These are phyloP conservation scores for Arctium lappa DNA, from an alignment of 129 eudicot genomes.

Conservation along the genomic window DNA sequence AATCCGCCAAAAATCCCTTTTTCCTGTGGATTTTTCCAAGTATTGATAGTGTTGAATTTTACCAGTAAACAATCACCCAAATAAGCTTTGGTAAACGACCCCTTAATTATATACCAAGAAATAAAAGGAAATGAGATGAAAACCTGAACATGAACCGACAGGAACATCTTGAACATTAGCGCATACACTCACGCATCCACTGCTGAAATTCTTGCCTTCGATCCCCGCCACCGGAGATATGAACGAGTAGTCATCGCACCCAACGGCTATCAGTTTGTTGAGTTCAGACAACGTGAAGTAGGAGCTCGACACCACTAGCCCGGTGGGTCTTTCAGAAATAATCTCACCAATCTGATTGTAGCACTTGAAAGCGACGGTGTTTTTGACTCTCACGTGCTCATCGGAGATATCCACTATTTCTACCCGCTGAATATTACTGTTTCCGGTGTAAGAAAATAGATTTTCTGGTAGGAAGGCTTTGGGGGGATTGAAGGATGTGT, in stretches of 20 bases:
- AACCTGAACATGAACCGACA: conserved; percentile 39
- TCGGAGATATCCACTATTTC: conserved; percentile 16
- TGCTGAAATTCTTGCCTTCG: not conserved
- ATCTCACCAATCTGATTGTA: not conserved
- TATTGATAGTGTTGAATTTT: too few species aligned
- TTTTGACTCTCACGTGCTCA: conserved; percentile 2
- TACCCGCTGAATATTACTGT: not conserved
- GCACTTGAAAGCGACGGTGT: not conserved
- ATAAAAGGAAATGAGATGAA: too few species aligned
- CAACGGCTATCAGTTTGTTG: conserved; percentile 31
- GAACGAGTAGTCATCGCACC: conserved; percentile 34
- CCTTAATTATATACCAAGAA: too few species aligned
- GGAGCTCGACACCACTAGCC: not conserved
- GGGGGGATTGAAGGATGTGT: conserved; percentile 21
- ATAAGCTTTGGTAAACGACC: too few species aligned
- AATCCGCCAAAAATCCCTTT: too few species aligned
- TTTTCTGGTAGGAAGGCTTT: conserved; percentile 10
- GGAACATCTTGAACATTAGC: conserved; percentile 11
- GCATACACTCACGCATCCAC: conserved; percentile 27
- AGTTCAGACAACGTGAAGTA: conserved; percentile 25
- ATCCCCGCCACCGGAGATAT: not conserved
- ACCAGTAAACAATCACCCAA: too few species aligned
- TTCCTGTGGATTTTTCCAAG: too few species aligned
- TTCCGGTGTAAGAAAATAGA: not conserved
- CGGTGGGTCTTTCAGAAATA: not conserved